phyloP scores from a whole-genome alignment of 148 eudicot species.

The Suaeda aralocaspica region DNA sequence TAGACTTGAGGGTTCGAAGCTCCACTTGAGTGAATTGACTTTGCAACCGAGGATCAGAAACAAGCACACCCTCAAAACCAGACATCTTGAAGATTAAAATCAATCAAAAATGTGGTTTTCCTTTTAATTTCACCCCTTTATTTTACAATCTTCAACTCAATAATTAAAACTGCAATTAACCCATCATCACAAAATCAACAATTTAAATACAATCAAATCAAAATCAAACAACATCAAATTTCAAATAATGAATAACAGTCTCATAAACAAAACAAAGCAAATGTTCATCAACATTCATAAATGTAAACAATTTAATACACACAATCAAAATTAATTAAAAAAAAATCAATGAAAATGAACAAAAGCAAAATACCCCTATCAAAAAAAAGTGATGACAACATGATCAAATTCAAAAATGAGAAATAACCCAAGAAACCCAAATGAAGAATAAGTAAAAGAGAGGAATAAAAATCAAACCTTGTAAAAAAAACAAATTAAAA shows the following conservation, averaged over 20 bases:
- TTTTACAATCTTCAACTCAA: slow-evolving; percentile 14
- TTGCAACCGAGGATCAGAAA: slow-evolving; percentile 82
- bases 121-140: slow-evolving; percentile 7
- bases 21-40: slow-evolving; percentile 91
- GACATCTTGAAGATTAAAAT: slow-evolving; percentile 63
- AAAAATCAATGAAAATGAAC: background rate
- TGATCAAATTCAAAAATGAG: background rate
- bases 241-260: background rate
- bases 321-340: background rate
- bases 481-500: background rate
- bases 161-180: slow-evolving; percentile 12
- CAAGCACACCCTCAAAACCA: slow-evolving; percentile 57
- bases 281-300: slow-evolving; percentile 9
- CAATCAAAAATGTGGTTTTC: slow-evolving; percentile 5
- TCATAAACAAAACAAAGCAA: background rate
- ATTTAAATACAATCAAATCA: background rate
- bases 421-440: background rate
- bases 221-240: background rate
- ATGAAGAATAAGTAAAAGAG: background rate
- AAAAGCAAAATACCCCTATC: background rate
- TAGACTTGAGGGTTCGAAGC: slow-evolving; percentile 68
- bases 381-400: slow-evolving; percentile 12
- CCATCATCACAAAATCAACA: slow-evolving; percentile 8
- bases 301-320: slow-evolving; percentile 5
- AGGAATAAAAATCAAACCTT: slow-evolving; percentile 2